Conservation (phyloP, 768 basidiomycete genomes). For the Russula olivacea region DNA sequence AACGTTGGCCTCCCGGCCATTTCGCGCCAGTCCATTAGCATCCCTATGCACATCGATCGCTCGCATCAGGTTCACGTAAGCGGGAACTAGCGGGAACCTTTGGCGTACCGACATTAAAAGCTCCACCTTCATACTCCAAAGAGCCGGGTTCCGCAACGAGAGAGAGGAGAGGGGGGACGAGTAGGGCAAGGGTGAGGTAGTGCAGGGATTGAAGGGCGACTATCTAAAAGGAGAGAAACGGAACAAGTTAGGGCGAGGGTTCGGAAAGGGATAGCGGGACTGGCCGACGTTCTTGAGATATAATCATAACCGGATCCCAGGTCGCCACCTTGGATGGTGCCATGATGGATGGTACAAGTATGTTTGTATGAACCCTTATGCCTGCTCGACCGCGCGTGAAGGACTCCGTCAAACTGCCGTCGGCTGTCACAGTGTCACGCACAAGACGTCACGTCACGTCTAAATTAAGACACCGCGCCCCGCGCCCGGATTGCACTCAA, state of each 20-base stretch:
- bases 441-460: slow-evolving; percentile 5
- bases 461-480: not conserved
- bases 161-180: slow-evolving; percentile 73
- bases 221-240: slow-evolving; percentile 49
- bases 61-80: slow-evolving; percentile 5
- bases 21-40: slow-evolving; percentile 98
- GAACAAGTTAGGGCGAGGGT: slow-evolving; percentile 16
- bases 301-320: slow-evolving; percentile 86
- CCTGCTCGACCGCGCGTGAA: not conserved
- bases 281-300: slow-evolving; percentile 62
- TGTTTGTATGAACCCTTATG: not conserved
- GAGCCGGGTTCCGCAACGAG: slow-evolving; percentile 69
- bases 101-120: slow-evolving; percentile 66
- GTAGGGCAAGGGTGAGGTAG: slow-evolving; percentile 80
- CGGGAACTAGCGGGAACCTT: not conserved
- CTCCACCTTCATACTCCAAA: slow-evolving; percentile 68
- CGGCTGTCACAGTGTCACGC: not conserved
- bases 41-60: slow-evolving; percentile 40
- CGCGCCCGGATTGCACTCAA: not conserved
- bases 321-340: slow-evolving; percentile 42
- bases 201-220: slow-evolving; percentile 89
- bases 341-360: slow-evolving; percentile 27
- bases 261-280: not conserved
- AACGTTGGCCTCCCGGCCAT: slow-evolving; percentile 84
- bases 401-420: no score